These are phyloP conservation scores for Tylopilus vinaceipallidus DNA, from an alignment of 768 basidiomycete species.

Conservation along the genomic window DNA sequence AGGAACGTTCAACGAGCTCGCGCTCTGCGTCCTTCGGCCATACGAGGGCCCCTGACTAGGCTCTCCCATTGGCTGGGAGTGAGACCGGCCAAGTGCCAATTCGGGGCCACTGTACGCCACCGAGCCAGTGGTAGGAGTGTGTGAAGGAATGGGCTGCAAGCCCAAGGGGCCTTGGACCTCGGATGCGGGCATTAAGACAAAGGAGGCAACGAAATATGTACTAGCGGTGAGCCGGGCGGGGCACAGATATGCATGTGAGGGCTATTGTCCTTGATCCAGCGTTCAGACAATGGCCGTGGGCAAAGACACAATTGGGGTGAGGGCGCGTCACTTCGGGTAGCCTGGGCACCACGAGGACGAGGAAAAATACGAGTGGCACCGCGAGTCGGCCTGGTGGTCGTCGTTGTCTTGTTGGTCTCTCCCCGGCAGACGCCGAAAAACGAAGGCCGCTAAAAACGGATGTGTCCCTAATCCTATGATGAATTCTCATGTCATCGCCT, in stretches of 20 bases:
- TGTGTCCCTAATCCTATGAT: too few relatives aligned
- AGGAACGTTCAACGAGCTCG: constrained; percentile 10
- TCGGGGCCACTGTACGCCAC: constrained; percentile 10
- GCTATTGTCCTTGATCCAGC: constrained; percentile 19
- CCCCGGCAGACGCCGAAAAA: constrained; percentile 24
- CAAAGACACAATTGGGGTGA: constrained; percentile 21
- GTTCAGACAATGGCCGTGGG: constrained; percentile 1
- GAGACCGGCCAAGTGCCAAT: constrained; percentile 13
- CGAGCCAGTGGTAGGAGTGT: constrained; percentile 6
- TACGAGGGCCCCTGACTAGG: constrained; percentile 22
- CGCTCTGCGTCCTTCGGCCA: constrained; percentile 27
- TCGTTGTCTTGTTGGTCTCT: constrained; percentile 9
- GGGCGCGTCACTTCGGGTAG: constrained; percentile 1
- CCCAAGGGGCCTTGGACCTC: constrained; percentile 23
- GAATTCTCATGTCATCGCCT: too few relatives aligned
- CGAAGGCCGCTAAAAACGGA: constrained; percentile 3
- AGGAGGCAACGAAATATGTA: not conserved
- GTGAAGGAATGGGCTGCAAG: constrained; percentile 17
- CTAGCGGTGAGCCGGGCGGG: not conserved
- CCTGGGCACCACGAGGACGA: not conserved
- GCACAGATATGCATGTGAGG: not conserved
- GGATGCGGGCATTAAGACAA: constrained; percentile 19
- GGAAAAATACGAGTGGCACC: not conserved
- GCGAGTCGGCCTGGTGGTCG: constrained; percentile 6
- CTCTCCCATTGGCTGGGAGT: constrained; percentile 25